Evolutionary conservation across 306 rosid species (phyloP).

Genomic region (Medicago ruthenica): DNA sequence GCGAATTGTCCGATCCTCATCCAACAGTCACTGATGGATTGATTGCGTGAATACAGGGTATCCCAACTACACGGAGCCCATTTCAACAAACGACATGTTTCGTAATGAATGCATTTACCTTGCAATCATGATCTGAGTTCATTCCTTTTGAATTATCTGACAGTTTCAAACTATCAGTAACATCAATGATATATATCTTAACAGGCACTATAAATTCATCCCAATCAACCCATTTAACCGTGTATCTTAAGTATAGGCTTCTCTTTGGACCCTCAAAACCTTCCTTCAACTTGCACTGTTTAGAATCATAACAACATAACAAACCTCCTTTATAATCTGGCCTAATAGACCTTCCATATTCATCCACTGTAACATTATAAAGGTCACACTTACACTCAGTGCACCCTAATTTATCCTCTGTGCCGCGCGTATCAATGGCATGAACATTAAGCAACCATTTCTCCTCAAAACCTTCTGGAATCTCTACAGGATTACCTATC

Average conservation of each 20-base stretch:
- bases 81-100: not conserved
- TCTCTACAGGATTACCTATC: slow-evolving; percentile 57
- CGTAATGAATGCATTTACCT: slow-evolving; percentile 44
- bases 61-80: not conserved
- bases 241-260: slow-evolving; percentile 70
- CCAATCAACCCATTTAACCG: slow-evolving; percentile 84
- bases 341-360: slow-evolving; percentile 46
- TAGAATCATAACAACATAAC: slow-evolving; percentile 61
- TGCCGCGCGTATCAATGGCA: slow-evolving; percentile 73
- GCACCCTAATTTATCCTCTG: slow-evolving; percentile 58
- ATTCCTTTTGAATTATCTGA: slow-evolving; percentile 25
- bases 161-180: slow-evolving; percentile 53
- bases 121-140: slow-evolving; percentile 49
- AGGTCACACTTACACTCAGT: slow-evolving; percentile 67
- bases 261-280: slow-evolving; percentile 56
- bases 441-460: slow-evolving; percentile 67
- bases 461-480: slow-evolving; percentile 68
- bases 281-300: slow-evolving; percentile 60
- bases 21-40: not conserved
- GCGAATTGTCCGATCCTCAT: not conserved
- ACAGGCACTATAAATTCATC: slow-evolving; percentile 61
- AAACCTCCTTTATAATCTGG: slow-evolving; percentile 67
- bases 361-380: slow-evolving; percentile 57
- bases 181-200: slow-evolving; percentile 63
- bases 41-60: not conserved